Evolutionary conservation across 768 basidiomycete species (phyloP).

Genomic region (Tylopilus felleus): DNA sequence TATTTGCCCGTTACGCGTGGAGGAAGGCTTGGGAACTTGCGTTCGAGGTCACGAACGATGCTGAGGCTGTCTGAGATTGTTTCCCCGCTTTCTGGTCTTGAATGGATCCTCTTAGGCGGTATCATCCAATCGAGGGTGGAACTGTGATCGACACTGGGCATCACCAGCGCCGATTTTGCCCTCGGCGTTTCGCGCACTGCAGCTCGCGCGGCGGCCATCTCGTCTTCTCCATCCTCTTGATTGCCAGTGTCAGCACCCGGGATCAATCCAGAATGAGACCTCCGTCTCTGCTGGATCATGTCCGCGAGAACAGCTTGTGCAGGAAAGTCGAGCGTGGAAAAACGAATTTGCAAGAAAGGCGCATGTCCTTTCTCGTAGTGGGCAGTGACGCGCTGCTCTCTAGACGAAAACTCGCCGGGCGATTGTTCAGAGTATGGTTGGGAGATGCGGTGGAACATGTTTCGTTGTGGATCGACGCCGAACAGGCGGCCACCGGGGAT

Average conservation of each 20-base stretch:
- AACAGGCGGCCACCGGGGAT: constrained; percentile 42
- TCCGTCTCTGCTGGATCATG: constrained; percentile 12
- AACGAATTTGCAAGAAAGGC: constrained; percentile 53
- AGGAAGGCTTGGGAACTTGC: constrained; percentile 53
- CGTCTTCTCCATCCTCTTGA: constrained; percentile 5
- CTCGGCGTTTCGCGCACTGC: constrained; percentile 6
- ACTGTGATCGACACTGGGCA: neutral
- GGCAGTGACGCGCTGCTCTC: constrained; percentile 49
- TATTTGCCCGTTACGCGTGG: constrained; percentile 29
- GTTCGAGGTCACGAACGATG: constrained; percentile 48
- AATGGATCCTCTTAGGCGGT: constrained; percentile 7
- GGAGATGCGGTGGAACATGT: constrained; percentile 53
- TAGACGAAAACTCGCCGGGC: neutral
- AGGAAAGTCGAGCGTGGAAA: constrained; percentile 48
- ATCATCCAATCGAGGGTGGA: constrained; percentile 10
- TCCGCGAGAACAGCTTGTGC: constrained; percentile 15
- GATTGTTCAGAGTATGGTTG: constrained; percentile 33
- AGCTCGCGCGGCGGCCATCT: constrained; percentile 6
- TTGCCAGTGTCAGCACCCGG: neutral
- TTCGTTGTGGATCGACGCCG: constrained; percentile 53
- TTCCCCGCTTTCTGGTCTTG: constrained; percentile 20
- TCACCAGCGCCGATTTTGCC: constrained; percentile 11
- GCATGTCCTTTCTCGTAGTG: constrained; percentile 40
- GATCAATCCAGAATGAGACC: constrained; percentile 13
- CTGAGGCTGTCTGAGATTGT: constrained; percentile 42